Evolutionary conservation across 1,284 basidiomycete genomes (phyloP).

Genomic region (Tranzscheliella williamsii): DNA sequence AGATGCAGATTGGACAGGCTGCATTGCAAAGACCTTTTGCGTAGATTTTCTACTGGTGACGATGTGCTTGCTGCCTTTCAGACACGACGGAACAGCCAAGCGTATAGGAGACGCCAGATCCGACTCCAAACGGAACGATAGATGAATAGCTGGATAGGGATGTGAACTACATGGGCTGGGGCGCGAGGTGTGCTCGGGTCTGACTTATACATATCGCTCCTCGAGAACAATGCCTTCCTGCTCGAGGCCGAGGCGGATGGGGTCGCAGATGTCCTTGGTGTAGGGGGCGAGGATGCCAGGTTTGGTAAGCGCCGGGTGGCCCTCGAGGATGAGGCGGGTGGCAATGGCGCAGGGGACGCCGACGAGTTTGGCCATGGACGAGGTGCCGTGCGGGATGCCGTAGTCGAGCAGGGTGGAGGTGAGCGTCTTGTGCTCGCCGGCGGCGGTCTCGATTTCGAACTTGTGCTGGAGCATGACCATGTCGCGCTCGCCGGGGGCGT

Average conservation of each 20-base stretch:
- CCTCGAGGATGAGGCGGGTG: slow-evolving; percentile 72
- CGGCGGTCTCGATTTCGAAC: slow-evolving; percentile 44
- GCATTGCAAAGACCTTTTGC: no score
- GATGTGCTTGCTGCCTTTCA: no score
- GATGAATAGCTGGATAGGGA: no score
- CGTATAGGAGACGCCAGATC: no score
- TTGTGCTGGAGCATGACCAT: slow-evolving; percentile 98
- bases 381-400: slow-evolving; percentile 76
- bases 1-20: no score
- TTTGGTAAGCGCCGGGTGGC: slow-evolving; percentile 67
- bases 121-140: no score
- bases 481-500: slow-evolving; percentile 87
- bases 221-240: slow-evolving; percentile 59
- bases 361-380: slow-evolving; percentile 93
- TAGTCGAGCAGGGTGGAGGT: slow-evolving; percentile 92
- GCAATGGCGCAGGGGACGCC: slow-evolving; percentile 94
- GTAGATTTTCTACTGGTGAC: no score
- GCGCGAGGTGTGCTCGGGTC: no score
- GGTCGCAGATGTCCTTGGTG: slow-evolving; percentile 68
- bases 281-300: slow-evolving; percentile 78
- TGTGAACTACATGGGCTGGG: no score
- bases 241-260: slow-evolving; percentile 57
- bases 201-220: slow-evolving; percentile 58
- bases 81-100: no score
- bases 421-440: slow-evolving; percentile 75